A percentile compares a stretch with the other conserved stretches of the same genome.
phyloP scores from a whole-genome alignment of 2,329 filamentous ascomycete species.

The Claviceps monticola region DNA sequence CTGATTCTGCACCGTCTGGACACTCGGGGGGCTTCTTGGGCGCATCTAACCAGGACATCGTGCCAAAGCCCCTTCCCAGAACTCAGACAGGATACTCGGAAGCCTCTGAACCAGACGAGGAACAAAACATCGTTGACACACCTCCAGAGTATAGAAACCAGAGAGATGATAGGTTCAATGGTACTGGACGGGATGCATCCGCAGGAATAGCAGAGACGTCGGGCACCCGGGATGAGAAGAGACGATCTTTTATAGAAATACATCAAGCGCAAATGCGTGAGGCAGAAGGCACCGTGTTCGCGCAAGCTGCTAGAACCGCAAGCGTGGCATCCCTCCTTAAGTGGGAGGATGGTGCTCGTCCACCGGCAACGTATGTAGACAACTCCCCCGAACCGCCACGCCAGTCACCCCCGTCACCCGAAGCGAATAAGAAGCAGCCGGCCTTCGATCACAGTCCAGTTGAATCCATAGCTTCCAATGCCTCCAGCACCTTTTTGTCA shows the following conservation, averaged over 20 bases:
- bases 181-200: conserved; percentile 20
- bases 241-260: conserved; percentile 43
- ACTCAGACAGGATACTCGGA: conserved; percentile 42
- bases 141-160: neutral
- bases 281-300: conserved; percentile 45
- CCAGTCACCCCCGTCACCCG: conserved; percentile 15
- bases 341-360: conserved; percentile 16
- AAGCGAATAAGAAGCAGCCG: conserved; percentile 12
- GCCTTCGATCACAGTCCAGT: conserved; percentile 27
- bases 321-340: conserved; percentile 20
- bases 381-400: conserved; percentile 15
- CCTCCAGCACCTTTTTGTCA: conserved; percentile 16
- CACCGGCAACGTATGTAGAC: conserved; percentile 7
- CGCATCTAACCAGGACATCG: conserved; percentile 28
- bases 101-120: conserved; percentile 14
- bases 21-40: conserved; percentile 4
- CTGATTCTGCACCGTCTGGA: neutral
- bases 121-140: neutral
- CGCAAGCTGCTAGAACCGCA: conserved; percentile 29
- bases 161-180: conserved; percentile 10
- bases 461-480: conserved; percentile 21
- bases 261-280: conserved; percentile 47
- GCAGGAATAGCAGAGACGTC: conserved; percentile 30
- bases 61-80: conserved; percentile 39
- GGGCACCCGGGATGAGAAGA: conserved; percentile 33